Evolutionary conservation across 2,329 filamentous ascomycete species (phyloP), one percentile per base, ranked within the genome.

Genomic region (Monosporascus sp.): DNA sequence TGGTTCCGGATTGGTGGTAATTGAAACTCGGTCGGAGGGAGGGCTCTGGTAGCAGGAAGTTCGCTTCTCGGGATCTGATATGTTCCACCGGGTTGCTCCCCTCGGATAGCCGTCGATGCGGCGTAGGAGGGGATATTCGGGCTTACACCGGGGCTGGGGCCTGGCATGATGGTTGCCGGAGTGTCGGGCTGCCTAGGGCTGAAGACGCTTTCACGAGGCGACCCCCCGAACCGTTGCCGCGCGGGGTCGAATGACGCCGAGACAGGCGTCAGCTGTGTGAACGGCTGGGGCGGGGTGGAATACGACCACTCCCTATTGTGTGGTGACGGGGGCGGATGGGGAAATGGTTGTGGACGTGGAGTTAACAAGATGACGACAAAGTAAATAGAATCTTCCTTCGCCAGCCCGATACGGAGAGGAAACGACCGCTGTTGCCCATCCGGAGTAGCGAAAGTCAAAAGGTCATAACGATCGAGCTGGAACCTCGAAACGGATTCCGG

Each of bases 321-420:
- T 17, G 74, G 73, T 14, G 78, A 76, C 4, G 76, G 74, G 3
- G 76, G 73, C 3, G 73, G 73, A 50, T 77, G 77, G 27, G 74
- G 68, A 45, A 70, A 69, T 17, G 71, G 65, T 38, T 72, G 72
- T 2, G 69, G 55, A 1, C 67, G 64, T 1, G 72, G 58, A 26
- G 60, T 70, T 54, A 84, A 63, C 41, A 77, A 59, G 52, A 85
- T 60, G 7, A 84, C 79, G 43, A 86, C 75, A 59, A 85, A 85
- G 65, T 83, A 86, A 54, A 84, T 82, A 40, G 82, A 83, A 4
- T 82, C 80, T 56, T 79, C 78, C 61, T 84, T 86, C 14, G 77
- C 80, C 31, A 86, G 71, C 1, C 82, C 82, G 38, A 85, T 63
- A 2, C 78, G 79, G 31, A 83, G 70, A 2, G 76, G 69, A 54